These are phyloP conservation scores for Cystobasidium slooffiae DNA, from an alignment of 1,284 basidiomycete genomes.

Conservation along the genomic window DNA sequence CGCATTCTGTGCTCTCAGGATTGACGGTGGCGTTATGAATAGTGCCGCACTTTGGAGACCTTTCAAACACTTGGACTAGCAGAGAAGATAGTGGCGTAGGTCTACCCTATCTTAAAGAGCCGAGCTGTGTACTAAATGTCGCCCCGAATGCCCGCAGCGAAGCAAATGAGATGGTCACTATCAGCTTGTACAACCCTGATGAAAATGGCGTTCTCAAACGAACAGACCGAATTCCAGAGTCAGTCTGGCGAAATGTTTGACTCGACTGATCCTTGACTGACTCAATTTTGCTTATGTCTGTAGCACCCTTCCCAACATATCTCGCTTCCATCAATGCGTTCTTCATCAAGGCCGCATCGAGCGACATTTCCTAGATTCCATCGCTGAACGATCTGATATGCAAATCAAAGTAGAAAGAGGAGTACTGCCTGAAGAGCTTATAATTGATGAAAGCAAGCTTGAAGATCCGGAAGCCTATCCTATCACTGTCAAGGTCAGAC, in stretches of 20 bases:
- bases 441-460: conserved; percentile 48
- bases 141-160: conserved; percentile 1
- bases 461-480: conserved; percentile 50
- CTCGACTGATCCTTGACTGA: too few species aligned
- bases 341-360: conserved; percentile 53
- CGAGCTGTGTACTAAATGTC: not conserved
- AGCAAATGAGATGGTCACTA: conserved; percentile 42
- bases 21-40: not conserved
- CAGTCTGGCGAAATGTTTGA: too few species aligned
- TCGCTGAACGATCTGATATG: conserved; percentile 44
- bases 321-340: conserved; percentile 53
- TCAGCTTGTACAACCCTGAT: conserved; percentile 42
- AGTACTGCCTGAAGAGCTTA: conserved; percentile 51
- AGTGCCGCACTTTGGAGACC: conserved; percentile 40
- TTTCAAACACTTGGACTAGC: conserved; percentile 42
- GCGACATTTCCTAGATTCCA: conserved; percentile 50
- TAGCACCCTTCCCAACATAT: conserved; percentile 53
- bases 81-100: conserved; percentile 30
- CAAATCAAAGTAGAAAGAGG: conserved; percentile 49
- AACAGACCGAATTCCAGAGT: conserved; percentile 42
- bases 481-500: conserved; percentile 51
- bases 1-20: not conserved
- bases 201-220: conserved; percentile 39
- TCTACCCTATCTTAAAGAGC: not conserved
- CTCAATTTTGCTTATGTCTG: too few species aligned